Evolutionary conservation across 306 rosid species (phyloP).

Genomic region (Acacia confusa): DNA sequence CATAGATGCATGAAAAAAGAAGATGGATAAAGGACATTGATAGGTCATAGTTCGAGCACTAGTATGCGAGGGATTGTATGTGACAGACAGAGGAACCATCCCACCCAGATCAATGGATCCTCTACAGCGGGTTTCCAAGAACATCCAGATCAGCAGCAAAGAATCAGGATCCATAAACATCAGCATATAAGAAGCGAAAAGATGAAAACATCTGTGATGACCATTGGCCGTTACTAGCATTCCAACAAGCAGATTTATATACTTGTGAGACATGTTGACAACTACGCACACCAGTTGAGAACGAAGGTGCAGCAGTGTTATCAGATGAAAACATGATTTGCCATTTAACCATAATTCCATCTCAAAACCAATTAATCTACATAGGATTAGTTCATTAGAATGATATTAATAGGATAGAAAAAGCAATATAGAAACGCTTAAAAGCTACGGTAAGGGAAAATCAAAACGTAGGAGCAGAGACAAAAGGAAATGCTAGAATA

Average conservation of each 20-base stretch:
- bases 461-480: background rate
- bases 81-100: background rate
- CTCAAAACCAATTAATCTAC: conserved; percentile 2
- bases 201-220: conserved; percentile 12
- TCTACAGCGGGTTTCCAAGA: background rate
- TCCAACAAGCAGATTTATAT: background rate
- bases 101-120: background rate
- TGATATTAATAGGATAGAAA: conserved; percentile 7
- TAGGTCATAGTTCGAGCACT: background rate
- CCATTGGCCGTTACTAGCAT: background rate
- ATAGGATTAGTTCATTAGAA: conserved; percentile 24
- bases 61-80: background rate
- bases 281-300: background rate
- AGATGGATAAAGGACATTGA: conserved; percentile 8
- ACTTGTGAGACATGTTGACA: background rate
- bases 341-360: background rate
- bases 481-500: background rate
- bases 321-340: conserved; percentile 18
- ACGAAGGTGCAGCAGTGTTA: background rate
- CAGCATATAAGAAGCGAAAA: conserved; percentile 9
- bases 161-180: background rate
- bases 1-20: conserved; percentile 14
- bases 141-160: background rate
- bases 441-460: background rate
- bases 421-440: background rate